Evolutionary conservation across 306 rosid genomes (phyloP).

Genomic region (Sesbania bispinosa): DNA sequence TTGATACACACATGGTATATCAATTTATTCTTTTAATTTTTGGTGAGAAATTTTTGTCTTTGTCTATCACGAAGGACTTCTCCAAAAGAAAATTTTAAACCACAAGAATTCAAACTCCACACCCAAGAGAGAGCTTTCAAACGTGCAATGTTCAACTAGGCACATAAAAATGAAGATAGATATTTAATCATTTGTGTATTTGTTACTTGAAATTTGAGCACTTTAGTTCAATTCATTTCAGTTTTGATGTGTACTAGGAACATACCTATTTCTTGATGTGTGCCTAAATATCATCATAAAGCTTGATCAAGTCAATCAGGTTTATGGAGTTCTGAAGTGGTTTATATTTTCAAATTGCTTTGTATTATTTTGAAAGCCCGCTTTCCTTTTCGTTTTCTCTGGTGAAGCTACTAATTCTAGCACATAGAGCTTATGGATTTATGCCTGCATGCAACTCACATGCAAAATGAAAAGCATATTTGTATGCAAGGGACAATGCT

Average conservation of each 20-base stretch:
- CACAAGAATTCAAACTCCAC: constrained; percentile 78
- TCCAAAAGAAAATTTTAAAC: constrained; percentile 63
- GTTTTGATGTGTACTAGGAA: too few species aligned
- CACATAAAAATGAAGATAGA: neutral
- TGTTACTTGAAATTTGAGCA: too few species aligned
- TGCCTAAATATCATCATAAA: constrained; percentile 84
- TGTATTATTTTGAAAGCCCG: neutral
- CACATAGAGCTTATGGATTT: neutral
- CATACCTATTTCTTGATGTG: constrained; percentile 87
- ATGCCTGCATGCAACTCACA: neutral
- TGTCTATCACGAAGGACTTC: constrained; percentile 47
- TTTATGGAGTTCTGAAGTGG: constrained; percentile 12
- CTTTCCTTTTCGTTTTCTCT: neutral
- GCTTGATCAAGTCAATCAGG: constrained; percentile 97
- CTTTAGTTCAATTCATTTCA: too few species aligned
- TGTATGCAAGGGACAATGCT: too few species aligned
- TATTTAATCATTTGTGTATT: too few species aligned
- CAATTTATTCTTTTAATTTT: neutral
- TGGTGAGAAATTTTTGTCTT: neutral
- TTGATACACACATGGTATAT: neutral
- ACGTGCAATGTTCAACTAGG: constrained; percentile 79
- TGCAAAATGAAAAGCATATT: neutral
- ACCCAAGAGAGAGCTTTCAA: constrained; percentile 84
- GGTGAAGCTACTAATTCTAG: neutral
- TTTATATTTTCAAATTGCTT: neutral